phyloP scores from a whole-genome alignment of 441 rosid genomes.

The Theobroma grandiflorum region DNA sequence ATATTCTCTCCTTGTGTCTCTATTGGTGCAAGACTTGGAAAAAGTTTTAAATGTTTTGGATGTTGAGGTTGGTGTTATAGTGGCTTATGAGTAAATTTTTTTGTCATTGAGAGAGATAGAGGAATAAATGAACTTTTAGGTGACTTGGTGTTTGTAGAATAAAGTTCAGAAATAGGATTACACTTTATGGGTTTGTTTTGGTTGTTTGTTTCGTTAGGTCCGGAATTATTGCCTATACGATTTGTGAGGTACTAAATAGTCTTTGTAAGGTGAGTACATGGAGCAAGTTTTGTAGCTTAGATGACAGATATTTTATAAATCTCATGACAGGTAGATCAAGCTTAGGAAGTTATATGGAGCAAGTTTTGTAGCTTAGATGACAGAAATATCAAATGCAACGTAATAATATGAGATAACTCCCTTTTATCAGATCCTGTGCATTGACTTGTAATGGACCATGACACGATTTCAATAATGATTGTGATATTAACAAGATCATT shows the following conservation, averaged over 20 bases:
- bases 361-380: conserved; percentile 12
- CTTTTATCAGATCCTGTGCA: conserved; percentile 8
- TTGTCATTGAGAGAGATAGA: background rate
- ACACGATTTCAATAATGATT: background rate
- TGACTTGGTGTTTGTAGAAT: background rate
- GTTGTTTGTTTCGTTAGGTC: background rate
- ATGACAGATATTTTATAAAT: background rate
- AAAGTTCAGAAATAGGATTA: background rate
- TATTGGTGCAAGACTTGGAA: background rate
- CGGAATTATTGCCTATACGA: background rate
- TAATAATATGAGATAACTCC: background rate
- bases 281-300: conserved; percentile 10
- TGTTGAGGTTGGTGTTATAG: background rate
- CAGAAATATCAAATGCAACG: background rate
- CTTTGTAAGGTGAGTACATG: background rate
- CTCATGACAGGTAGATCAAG: background rate
- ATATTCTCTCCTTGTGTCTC: background rate
- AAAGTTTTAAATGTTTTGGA: background rate
- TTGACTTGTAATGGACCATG: background rate
- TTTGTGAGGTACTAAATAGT: background rate
- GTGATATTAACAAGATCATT: background rate
- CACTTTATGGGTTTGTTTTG: background rate
- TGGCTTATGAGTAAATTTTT: background rate
- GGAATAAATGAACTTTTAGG: background rate
- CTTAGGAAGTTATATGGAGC: conserved; percentile 4